These are phyloP conservation scores for Chalaropsis thielavioides DNA, from an alignment of 2,329 filamentous ascomycete species.

Conservation along the genomic window DNA sequence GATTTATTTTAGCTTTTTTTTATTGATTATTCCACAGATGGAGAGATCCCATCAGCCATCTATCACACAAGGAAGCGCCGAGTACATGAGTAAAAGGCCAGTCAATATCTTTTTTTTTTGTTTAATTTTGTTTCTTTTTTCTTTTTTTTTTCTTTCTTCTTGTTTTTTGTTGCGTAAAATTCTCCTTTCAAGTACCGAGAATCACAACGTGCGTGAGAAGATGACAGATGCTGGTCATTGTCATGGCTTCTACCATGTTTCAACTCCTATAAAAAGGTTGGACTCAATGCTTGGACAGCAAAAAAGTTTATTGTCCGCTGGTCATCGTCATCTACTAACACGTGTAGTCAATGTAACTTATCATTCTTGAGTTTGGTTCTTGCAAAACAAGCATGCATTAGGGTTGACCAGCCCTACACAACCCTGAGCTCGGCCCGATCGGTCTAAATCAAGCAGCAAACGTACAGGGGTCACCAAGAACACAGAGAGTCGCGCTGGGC, in stretches of 20 bases:
- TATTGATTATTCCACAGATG: too few species aligned
- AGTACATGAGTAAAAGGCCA: background rate
- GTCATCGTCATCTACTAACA: background rate
- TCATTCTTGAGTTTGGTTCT: background rate
- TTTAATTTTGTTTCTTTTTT: background rate
- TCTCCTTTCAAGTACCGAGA: background rate
- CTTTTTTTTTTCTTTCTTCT: background rate
- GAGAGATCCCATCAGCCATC: too few species aligned
- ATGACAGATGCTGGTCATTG: background rate
- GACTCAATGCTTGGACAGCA: background rate
- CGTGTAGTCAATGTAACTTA: background rate
- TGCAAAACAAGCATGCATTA: background rate
- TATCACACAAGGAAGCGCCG: background rate
- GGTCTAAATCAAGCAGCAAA: background rate
- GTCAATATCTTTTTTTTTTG: background rate
- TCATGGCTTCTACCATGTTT: background rate
- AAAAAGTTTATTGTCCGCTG: background rate
- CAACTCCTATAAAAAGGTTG: background rate
- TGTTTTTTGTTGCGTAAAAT: background rate
- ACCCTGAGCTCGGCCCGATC: constrained; percentile 2
- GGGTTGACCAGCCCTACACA: constrained; percentile 2
- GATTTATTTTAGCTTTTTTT: too few species aligned
- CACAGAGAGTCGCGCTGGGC: background rate
- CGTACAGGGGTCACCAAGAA: background rate
- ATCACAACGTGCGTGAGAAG: background rate